These are phyloP conservation scores for Geranomyces michiganensis DNA, from an alignment of 192 early-diverging fungal genomes.

Conservation along the genomic window DNA sequence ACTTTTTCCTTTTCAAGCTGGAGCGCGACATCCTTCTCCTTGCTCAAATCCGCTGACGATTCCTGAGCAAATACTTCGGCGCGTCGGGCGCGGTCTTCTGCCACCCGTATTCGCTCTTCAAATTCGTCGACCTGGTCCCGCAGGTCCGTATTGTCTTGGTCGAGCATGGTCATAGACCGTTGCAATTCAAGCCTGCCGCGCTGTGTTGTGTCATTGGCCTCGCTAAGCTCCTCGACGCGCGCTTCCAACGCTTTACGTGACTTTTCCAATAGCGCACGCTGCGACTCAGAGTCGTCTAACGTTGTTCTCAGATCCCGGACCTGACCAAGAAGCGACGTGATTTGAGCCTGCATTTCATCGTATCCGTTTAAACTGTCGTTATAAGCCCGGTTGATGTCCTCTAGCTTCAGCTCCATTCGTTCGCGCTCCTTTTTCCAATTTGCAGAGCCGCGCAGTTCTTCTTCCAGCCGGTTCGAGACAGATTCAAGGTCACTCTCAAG, in stretches of 20 bases:
- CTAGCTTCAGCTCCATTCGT: constrained; percentile 69
- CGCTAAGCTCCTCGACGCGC: constrained; percentile 73
- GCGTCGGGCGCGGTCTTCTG: constrained; percentile 70
- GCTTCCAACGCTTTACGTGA: constrained; percentile 72
- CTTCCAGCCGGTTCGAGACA: constrained; percentile 64
- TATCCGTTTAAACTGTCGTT: constrained; percentile 61
- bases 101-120: constrained; percentile 63
- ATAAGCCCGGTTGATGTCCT: constrained; percentile 70
- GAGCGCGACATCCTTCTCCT: constrained; percentile 60
- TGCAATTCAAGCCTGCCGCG: constrained; percentile 73
- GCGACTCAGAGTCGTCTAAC: constrained; percentile 73
- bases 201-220: constrained; percentile 68
- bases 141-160: constrained; percentile 73
- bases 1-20: constrained; percentile 64
- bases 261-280: constrained; percentile 66
- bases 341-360: constrained; percentile 67
- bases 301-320: constrained; percentile 60
- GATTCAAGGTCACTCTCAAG: constrained; percentile 69
- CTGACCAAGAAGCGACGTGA: constrained; percentile 52
- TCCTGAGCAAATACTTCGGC: constrained; percentile 67
- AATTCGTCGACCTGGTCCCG: constrained; percentile 74
- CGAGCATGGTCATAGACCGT: constrained; percentile 67
- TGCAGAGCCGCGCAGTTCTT: constrained; percentile 66
- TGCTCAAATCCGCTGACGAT: constrained; percentile 72
- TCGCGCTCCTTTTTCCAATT: constrained; percentile 81